phyloP scores from a whole-genome alignment of 768 basidiomycete species.

The Lactifluus hygrophoroides region DNA sequence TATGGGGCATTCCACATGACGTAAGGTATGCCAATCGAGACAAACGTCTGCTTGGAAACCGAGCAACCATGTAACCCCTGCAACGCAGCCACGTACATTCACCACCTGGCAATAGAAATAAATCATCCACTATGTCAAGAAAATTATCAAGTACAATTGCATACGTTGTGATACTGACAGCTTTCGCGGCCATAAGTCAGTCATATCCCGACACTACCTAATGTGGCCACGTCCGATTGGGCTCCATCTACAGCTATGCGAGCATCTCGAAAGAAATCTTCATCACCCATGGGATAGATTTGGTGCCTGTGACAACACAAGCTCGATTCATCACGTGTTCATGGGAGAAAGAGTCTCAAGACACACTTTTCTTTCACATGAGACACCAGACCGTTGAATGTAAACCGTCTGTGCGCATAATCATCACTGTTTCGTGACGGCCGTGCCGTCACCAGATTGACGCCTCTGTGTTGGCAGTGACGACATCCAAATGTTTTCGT shows the following conservation, averaged over 20 bases:
- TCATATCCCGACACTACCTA: not conserved
- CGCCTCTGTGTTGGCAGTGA: slow-evolving; percentile 11
- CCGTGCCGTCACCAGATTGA: not conserved
- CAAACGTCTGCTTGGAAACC: no score
- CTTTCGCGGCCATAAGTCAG: not conserved
- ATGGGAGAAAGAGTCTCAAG: not conserved
- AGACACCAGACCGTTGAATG: slow-evolving; percentile 50
- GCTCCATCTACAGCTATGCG: not conserved
- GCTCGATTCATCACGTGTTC: not conserved
- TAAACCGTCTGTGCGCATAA: slow-evolving; percentile 27
- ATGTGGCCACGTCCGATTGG: not conserved
- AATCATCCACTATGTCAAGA: no score
- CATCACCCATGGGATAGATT: slow-evolving; percentile 15
- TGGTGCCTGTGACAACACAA: slow-evolving; percentile 35
- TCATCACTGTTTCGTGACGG: not conserved
- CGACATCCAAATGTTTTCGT: slow-evolving; percentile 19
- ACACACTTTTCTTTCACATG: slow-evolving; percentile 56
- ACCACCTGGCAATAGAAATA: no score
- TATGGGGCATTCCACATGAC: no score
- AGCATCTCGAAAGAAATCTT: slow-evolving; percentile 18
- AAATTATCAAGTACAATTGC: not conserved
- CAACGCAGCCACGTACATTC: no score
- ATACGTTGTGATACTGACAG: not conserved
- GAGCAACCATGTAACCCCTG: no score
- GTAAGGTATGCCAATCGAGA: no score